These are phyloP conservation scores for Collybia mongolica DNA, from an alignment of 768 basidiomycete species.

Conservation along the genomic window DNA sequence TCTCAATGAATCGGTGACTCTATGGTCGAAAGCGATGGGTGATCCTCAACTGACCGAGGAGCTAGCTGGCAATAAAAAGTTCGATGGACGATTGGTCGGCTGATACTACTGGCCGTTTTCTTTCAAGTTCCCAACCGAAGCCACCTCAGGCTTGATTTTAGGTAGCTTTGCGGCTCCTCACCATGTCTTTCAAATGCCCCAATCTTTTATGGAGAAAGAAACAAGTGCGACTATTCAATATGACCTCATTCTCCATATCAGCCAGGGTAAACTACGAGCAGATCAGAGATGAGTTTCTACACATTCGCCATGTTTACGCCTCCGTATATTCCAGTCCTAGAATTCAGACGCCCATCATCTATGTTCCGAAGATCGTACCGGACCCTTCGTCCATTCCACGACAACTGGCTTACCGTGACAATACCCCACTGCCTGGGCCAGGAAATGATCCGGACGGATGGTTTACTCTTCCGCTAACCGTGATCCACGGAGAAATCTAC, in stretches of 20 bases:
- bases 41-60: slow-evolving; percentile 23
- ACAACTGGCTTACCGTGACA: slow-evolving; percentile 31
- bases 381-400: slow-evolving; percentile 29
- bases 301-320: background rate
- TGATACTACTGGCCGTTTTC: slow-evolving; percentile 38
- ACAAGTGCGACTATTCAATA: slow-evolving; percentile 32
- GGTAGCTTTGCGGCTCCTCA: slow-evolving; percentile 13
- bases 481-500: slow-evolving; percentile 18
- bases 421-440: slow-evolving; percentile 27
- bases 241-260: slow-evolving; percentile 33
- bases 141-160: slow-evolving; percentile 11
- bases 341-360: slow-evolving; percentile 8
- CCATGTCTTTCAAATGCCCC: slow-evolving; percentile 17
- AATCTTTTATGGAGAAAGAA: slow-evolving; percentile 33
- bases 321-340: background rate
- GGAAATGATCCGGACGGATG: slow-evolving; percentile 34
- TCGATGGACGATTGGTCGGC: slow-evolving; percentile 20
- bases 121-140: slow-evolving; percentile 33
- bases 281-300: slow-evolving; percentile 32
- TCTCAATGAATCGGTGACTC: slow-evolving; percentile 23
- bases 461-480: slow-evolving; percentile 20
- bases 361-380: slow-evolving; percentile 32
- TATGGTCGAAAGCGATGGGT: slow-evolving; percentile 32
- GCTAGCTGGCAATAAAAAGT: slow-evolving; percentile 6
- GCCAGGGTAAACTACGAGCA: slow-evolving; percentile 34